phyloP scores from a whole-genome alignment of 1,284 basidiomycete species.

The Cryptococcus sp. region DNA sequence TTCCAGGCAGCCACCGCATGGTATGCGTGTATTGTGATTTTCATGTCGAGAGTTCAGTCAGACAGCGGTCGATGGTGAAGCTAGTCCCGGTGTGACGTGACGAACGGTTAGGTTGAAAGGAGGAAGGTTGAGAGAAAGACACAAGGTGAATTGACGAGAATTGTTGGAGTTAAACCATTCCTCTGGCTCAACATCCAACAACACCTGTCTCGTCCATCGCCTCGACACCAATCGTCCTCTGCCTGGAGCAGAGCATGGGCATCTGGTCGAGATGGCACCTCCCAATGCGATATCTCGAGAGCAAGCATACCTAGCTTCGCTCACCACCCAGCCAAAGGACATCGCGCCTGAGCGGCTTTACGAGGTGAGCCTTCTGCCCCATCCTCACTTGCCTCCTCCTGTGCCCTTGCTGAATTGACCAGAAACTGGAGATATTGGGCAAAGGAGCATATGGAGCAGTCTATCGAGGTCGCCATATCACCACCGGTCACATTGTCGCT shows the following conservation, averaged over 20 bases:
- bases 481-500: constrained; percentile 79
- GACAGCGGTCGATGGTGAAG: no score
- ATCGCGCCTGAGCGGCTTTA: constrained; percentile 35
- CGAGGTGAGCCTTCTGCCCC: constrained; percentile 30
- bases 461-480: constrained; percentile 82
- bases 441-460: constrained; percentile 94
- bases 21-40: constrained; percentile 39
- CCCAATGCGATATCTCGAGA: constrained; percentile 22
- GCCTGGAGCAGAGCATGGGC: neutral
- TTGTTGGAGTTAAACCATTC: no score
- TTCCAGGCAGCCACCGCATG: constrained; percentile 46
- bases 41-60: constrained; percentile 25
- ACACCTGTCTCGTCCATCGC: no score
- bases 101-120: no score
- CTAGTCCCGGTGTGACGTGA: no score
- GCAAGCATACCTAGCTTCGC: constrained; percentile 33
- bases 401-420: neutral
- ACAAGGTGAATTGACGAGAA: no score
- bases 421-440: constrained; percentile 73
- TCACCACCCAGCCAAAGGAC: constrained; percentile 41
- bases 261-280: constrained; percentile 3
- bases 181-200: no score
- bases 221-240: neutral
- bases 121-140: no score
- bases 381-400: neutral